Evolutionary conservation across 1,139 yeast genomes (phyloP).

Genomic region (Meyerozyma sp.): DNA sequence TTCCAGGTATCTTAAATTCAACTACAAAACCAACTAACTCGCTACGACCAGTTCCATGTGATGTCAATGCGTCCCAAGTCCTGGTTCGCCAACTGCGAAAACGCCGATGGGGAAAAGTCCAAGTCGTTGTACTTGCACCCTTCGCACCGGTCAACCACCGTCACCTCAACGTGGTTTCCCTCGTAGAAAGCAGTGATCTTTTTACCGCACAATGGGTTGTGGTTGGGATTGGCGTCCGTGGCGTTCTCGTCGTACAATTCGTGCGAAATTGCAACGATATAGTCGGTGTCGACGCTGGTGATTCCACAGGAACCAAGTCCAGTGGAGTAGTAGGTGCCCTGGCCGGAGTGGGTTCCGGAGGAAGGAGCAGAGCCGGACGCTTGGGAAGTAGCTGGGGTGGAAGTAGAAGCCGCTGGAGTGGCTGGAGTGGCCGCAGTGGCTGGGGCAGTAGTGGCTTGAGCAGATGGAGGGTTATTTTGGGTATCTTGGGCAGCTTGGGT

Average conservation of each 20-base stretch:
- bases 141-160: conserved; percentile 50
- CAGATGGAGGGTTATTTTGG: conserved; percentile 8
- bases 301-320: conserved; percentile 51
- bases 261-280: conserved; percentile 8
- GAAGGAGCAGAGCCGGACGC: too few species aligned
- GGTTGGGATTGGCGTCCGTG: conserved; percentile 73
- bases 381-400: too few species aligned
- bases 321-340: conserved; percentile 62
- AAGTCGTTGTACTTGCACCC: conserved; percentile 43
- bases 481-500: conserved; percentile 9
- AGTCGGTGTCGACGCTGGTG: conserved; percentile 6
- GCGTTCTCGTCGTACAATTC: conserved; percentile 62
- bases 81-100: conserved; percentile 38
- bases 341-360: conserved; percentile 30
- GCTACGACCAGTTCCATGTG: conserved; percentile 31
- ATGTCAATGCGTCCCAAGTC: conserved; percentile 42
- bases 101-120: conserved; percentile 53
- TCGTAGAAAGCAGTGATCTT: conserved; percentile 35
- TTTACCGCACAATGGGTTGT: conserved; percentile 46
- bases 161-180: conserved; percentile 44
- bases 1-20: background rate
- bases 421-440: conserved; percentile 1
- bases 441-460: conserved; percentile 17
- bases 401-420: too few species aligned
- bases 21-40: background rate